These are phyloP conservation scores for Porcisia hertigi DNA, from an alignment of 208 protist species.

Conservation along the genomic window DNA sequence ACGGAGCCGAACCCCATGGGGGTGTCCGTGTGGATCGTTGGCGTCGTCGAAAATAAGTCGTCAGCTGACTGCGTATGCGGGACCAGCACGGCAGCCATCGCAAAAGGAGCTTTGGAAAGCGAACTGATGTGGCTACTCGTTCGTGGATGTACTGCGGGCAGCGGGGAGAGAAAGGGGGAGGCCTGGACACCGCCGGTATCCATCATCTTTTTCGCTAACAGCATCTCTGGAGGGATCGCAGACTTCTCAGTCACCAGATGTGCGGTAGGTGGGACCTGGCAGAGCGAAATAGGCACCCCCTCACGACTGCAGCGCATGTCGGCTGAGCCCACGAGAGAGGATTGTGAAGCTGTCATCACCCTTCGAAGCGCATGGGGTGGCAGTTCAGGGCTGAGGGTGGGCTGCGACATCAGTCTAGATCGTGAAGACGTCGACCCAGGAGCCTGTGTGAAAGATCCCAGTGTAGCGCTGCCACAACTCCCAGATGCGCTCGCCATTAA, in stretches of 20 bases:
- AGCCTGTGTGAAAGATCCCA: not conserved
- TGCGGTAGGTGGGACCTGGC: not conserved
- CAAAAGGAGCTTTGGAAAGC: not conserved
- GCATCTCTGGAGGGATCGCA: not conserved
- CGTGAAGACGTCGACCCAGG: not conserved
- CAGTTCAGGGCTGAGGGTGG: not conserved
- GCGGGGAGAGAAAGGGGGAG: conserved; percentile 4
- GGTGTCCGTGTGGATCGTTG: not conserved
- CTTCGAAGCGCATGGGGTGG: not conserved
- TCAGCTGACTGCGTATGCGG: conserved; percentile 8
- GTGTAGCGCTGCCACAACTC: not conserved
- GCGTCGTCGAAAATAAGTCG: conserved; percentile 4
- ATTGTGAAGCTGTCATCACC: not conserved
- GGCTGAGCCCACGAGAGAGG: not conserved
- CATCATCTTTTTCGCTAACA: not conserved
- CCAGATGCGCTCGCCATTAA: not conserved
- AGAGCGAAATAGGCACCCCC: not conserved
- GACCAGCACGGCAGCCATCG: conserved; percentile 8
- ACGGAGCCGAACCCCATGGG: conserved; percentile 4
- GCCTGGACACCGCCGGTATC: not conserved
- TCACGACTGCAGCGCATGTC: not conserved
- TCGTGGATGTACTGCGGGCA: not conserved
- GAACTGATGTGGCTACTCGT: not conserved
- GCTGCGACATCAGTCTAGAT: no score
- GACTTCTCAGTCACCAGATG: not conserved